Percentiles rank a stretch among this genome's conserved stretches.
phyloP scores from a whole-genome alignment of 2,329 filamentous ascomycete species.

The Lasiodiplodia sp. region DNA sequence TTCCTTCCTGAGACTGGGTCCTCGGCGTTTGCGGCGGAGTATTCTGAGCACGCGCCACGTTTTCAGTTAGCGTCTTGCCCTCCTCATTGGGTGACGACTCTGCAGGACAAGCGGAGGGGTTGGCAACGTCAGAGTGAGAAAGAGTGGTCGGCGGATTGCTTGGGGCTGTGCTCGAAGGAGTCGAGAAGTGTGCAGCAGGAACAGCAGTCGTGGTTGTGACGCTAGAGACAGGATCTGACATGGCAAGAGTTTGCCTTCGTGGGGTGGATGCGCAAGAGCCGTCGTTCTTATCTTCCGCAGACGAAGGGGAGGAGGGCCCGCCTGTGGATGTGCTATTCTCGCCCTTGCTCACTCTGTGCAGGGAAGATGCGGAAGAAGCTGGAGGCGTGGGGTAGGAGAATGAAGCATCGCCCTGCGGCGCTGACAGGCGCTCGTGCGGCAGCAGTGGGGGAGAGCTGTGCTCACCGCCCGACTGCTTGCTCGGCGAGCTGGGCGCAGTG shows the following conservation, averaged over 20 bases:
- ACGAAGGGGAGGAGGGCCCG: conserved; percentile 35
- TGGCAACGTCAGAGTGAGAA: conserved; percentile 57
- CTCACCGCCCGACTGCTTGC: conserved; percentile 29
- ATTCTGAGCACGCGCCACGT: conserved; percentile 68
- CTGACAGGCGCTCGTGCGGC: conserved; percentile 43
- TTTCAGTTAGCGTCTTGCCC: conserved; percentile 89
- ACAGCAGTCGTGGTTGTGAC: conserved; percentile 69
- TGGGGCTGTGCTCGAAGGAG: conserved; percentile 59
- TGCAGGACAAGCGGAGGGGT: conserved; percentile 55
- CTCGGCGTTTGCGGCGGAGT: conserved; percentile 89
- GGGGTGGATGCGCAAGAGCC: conserved; percentile 32
- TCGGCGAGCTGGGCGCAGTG: conserved; percentile 46
- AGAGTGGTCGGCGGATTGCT: conserved; percentile 62
- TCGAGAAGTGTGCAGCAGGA: conserved; percentile 73
- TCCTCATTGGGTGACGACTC: conserved; percentile 71
- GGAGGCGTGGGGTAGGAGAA: conserved; percentile 51
- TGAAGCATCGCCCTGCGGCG: conserved; percentile 33
- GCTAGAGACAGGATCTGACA: conserved; percentile 66
- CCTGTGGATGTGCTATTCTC: conserved; percentile 32
- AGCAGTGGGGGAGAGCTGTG: conserved; percentile 43
- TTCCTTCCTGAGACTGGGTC: conserved; percentile 75
- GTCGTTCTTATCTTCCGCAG: conserved; percentile 35
- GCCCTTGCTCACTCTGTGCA: conserved; percentile 38
- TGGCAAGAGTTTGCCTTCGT: conserved; percentile 46
- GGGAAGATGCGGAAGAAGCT: conserved; percentile 50